Conservation (phyloP, 257 asterid genomes). For the Agastache rugosa region DNA sequence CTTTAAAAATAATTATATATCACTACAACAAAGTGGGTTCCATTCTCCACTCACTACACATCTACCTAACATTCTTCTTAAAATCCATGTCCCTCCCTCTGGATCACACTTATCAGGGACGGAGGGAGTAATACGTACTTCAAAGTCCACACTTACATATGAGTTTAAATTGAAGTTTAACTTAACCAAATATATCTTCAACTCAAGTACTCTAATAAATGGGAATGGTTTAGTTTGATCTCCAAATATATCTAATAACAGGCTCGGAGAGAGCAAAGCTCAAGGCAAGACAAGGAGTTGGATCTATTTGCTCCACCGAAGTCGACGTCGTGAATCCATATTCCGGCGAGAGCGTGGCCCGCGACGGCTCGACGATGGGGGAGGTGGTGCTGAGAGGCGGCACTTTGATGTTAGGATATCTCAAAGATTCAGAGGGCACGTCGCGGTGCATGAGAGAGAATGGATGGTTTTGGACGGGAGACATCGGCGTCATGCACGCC, state of each 20-base stretch:
- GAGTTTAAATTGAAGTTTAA: no score
- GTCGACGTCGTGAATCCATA: constrained; percentile 41
- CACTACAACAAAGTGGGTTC: no score
- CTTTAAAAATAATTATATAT: no score
- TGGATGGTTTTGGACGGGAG: constrained; percentile 28
- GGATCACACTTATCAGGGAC: no score
- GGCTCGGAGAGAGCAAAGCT: constrained; percentile 34
- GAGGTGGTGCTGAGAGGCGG: constrained; percentile 33
- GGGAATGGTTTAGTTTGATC: no score
- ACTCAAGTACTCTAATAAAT: not conserved
- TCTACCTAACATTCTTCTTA: no score
- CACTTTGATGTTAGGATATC: constrained; percentile 48
- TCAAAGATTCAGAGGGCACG: constrained; percentile 47
- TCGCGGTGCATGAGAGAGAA: constrained; percentile 39
- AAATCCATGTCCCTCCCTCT: no score
- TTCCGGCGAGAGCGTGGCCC: constrained; percentile 32
- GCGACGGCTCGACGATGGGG: constrained; percentile 41
- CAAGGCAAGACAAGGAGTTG: constrained; percentile 50
- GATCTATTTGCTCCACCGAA: constrained; percentile 18
- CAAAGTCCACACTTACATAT: no score
- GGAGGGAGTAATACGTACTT: no score
- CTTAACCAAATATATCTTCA: no score
- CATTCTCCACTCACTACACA: no score
- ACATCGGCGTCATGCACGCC: constrained; percentile 21
- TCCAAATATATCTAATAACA: no score